These are phyloP conservation scores for carrot (Daucus carota) DNA, from an alignment of 129 eudicot species.

Conservation along the genomic window DNA sequence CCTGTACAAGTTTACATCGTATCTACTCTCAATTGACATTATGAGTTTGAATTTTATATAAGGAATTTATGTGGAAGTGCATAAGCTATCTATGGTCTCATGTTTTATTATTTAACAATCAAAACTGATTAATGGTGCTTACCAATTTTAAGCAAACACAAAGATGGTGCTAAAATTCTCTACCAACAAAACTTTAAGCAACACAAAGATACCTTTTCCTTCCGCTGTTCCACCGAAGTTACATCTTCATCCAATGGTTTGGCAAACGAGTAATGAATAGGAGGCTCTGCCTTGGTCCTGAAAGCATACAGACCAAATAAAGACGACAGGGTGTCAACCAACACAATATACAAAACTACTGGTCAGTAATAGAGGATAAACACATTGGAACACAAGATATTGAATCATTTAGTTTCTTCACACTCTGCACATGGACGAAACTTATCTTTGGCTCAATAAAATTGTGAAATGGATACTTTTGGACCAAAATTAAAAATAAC, in stretches of 20 bases:
- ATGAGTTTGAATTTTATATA: not conserved
- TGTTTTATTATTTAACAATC: not conserved
- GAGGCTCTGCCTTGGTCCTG: conserved; percentile 98
- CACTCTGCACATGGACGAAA: conserved; percentile 65
- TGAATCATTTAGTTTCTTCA: conserved; percentile 57
- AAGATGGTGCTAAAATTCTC: not conserved
- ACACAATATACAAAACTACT: conserved; percentile 7
- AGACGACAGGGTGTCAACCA: conserved; percentile 23
- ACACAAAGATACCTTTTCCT: conserved; percentile 49
- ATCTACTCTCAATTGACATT: not conserved
- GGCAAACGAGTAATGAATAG: conserved; percentile 59
- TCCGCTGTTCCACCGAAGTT: conserved; percentile 45
- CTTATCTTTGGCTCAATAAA: conserved; percentile 98
- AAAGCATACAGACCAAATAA: conserved; percentile 23
- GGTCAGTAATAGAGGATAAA: conserved; percentile 16
- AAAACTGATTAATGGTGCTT: no score
- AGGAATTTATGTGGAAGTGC: not conserved
- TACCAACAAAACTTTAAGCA: not conserved
- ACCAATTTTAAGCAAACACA: no score
- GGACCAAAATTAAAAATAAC: conserved; percentile 98
- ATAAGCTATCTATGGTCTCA: not conserved
- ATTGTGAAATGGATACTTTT: conserved; percentile 98
- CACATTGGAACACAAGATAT: conserved; percentile 33
- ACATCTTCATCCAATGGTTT: conserved; percentile 76
- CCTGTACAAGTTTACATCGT: not conserved